Conservation (phyloP, 2,329 filamentous ascomycete species). For the Bipolaris bicolor region DNA sequence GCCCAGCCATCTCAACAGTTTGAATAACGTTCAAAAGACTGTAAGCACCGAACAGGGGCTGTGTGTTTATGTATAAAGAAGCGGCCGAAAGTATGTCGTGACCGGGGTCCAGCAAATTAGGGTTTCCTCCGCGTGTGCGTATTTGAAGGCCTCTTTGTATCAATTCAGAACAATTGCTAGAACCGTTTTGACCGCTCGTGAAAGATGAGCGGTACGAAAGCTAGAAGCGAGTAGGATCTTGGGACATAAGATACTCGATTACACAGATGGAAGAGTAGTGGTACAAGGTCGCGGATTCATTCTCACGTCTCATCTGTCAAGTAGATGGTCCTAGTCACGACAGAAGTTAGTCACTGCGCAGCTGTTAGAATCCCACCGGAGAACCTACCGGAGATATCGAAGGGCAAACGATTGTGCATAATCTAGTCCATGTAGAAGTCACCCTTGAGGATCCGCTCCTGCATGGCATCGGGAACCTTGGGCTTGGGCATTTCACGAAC, state of each 20-base stretch:
- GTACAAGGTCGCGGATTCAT: constrained; percentile 23
- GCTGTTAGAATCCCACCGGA: constrained; percentile 1
- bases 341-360: constrained; percentile 9
- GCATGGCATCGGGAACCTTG: constrained; percentile 79
- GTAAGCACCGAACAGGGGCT: neutral
- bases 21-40: neutral
- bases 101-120: neutral
- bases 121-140: constrained; percentile 1
- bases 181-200: constrained; percentile 10
- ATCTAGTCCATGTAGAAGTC: constrained; percentile 95
- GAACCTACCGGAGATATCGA: constrained; percentile 32
- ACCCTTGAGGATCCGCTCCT: constrained; percentile 95
- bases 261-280: constrained; percentile 20
- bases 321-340: constrained; percentile 13
- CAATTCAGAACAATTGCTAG: constrained; percentile 24
- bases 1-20: neutral
- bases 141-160: constrained; percentile 15
- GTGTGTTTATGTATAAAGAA: neutral
- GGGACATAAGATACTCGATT: constrained; percentile 5
- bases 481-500: constrained; percentile 65
- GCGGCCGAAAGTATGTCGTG: neutral
- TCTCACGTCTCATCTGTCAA: constrained; percentile 16
- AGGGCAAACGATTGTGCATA: constrained; percentile 13
- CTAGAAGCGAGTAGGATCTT: constrained; percentile 11
- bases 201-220: constrained; percentile 5